phyloP scores from a whole-genome alignment of 176 grass and related monocot species.

The Echinochloa phyllopogon region DNA sequence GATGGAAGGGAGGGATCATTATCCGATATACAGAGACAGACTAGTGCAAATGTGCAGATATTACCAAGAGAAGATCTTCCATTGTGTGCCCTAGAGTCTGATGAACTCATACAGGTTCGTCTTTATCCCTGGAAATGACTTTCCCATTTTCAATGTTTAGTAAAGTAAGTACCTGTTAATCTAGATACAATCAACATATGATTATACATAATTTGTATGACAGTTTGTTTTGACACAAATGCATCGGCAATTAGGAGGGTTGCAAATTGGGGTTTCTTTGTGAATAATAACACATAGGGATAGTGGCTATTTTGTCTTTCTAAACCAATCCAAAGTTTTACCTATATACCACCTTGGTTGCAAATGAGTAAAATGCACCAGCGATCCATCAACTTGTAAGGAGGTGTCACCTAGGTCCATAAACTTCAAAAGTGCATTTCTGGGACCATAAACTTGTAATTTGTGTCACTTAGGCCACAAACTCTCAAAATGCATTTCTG shows the following conservation, averaged over 20 bases:
- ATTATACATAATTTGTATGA: neutral
- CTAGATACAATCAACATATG: neutral
- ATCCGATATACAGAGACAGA: conserved; percentile 87
- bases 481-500: too few relatives aligned
- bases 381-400: too few relatives aligned
- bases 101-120: conserved; percentile 96
- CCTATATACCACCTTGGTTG: too few relatives aligned
- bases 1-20: conserved; percentile 78
- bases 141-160: conserved; percentile 30
- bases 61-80: conserved; percentile 94
- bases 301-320: conserved; percentile 5
- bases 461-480: too few relatives aligned
- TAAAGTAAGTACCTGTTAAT: neutral
- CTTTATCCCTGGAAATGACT: conserved; percentile 22
- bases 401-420: too few relatives aligned
- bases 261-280: neutral
- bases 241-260: neutral
- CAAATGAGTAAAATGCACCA: too few relatives aligned
- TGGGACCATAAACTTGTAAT: too few relatives aligned
- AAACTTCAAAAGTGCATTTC: too few relatives aligned
- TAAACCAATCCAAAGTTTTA: neutral
- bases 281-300: neutral
- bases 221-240: neutral
- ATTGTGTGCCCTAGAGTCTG: conserved; percentile 77
- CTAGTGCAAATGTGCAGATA: conserved; percentile 88